phyloP scores from a whole-genome alignment of 2,329 filamentous ascomycete genomes.

The Stachybotrys echinatus region DNA sequence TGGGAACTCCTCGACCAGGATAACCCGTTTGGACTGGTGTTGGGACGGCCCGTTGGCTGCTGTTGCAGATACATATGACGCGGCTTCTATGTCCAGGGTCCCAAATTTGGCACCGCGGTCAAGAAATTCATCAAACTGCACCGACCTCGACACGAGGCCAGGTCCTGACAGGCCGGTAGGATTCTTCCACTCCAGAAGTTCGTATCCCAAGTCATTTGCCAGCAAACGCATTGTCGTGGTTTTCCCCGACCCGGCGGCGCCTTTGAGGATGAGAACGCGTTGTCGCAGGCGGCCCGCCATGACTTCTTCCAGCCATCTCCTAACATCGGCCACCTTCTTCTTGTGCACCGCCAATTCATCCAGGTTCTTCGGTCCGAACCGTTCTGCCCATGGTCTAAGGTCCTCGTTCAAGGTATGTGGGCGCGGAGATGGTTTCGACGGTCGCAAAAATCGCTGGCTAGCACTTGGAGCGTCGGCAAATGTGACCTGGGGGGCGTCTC shows the following conservation, averaged over 20 bases:
- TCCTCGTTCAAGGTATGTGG: conserved; percentile 38
- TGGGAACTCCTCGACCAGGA: conserved; percentile 78
- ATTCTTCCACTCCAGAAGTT: conserved; percentile 88
- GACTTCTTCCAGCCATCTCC: conserved; percentile 74
- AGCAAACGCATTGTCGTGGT: conserved; percentile 80
- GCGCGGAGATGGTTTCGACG: conserved; percentile 19
- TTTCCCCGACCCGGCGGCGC: conserved; percentile 87
- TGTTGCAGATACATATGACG: conserved; percentile 20
- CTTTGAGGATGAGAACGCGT: conserved; percentile 78
- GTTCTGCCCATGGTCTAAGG: conserved; percentile 78
- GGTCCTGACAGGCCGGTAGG: conserved; percentile 57
- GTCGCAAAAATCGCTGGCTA: conserved; percentile 49
- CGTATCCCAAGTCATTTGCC: conserved; percentile 68
- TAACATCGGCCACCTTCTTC: conserved; percentile 84
- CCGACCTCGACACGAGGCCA: conserved; percentile 63
- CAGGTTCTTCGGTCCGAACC: conserved; percentile 68
- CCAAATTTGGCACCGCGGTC: conserved; percentile 75
- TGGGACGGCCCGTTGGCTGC: conserved; percentile 7
- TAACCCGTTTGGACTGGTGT: conserved; percentile 42
- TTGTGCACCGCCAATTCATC: conserved; percentile 92
- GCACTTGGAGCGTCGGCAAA: conserved; percentile 19
- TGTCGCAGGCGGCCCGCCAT: conserved; percentile 60
- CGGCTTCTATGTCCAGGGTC: conserved; percentile 50
- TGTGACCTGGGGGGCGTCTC: conserved; percentile 23
- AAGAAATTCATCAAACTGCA: conserved; percentile 90